These are phyloP conservation scores for Solanum hybrid DNA, from an alignment of 305 asterid genomes.

Conservation along the genomic window DNA sequence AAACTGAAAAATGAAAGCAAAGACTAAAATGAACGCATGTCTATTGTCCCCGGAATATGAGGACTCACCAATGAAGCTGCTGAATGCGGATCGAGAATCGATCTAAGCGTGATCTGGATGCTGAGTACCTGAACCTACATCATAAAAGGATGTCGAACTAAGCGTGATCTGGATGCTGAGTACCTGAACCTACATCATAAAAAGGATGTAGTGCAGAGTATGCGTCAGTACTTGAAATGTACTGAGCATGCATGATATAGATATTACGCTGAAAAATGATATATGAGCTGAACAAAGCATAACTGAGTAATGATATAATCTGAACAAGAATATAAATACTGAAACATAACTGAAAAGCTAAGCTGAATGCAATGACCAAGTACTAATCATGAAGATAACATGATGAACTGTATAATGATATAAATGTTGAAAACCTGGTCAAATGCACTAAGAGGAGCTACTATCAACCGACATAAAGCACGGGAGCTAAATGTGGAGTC, in stretches of 20 bases:
- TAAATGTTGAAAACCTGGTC: not conserved
- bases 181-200: not conserved
- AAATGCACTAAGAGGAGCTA: not conserved
- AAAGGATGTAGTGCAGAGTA: not conserved
- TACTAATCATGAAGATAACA: not conserved
- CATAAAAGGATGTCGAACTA: too few relatives aligned
- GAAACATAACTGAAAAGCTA: not conserved
- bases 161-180: not conserved
- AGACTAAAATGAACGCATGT: not conserved
- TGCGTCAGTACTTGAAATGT: not conserved
- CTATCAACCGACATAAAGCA: not conserved
- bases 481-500: not conserved
- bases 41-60: not conserved
- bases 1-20: not conserved
- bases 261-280: too few relatives aligned
- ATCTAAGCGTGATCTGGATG: not conserved
- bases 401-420: not conserved
- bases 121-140: too few relatives aligned
- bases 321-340: too few relatives aligned
- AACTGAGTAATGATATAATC: not conserved
- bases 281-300: not conserved
- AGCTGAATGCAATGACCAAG: not conserved
- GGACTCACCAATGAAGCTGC: not conserved
- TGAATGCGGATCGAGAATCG: too few relatives aligned
- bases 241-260: not conserved